Evolutionary conservation across 2,329 filamentous ascomycete genomes (phyloP).

Genomic region (Venturia oleaginea): DNA sequence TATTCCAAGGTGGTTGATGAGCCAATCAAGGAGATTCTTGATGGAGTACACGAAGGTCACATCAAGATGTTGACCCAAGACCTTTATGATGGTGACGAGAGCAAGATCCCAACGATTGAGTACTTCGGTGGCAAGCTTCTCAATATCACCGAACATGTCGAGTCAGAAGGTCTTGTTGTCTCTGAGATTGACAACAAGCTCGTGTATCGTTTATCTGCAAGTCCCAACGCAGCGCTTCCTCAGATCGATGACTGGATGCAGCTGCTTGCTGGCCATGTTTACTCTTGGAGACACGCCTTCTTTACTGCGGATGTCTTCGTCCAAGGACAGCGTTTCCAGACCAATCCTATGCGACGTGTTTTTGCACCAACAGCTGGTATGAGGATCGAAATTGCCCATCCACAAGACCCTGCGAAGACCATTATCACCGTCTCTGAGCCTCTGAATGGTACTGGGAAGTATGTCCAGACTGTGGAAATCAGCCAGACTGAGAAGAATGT

Average conservation of each 20-base stretch:
- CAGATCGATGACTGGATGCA: conserved; percentile 76
- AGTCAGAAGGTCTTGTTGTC: conserved; percentile 78
- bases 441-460: conserved; percentile 65
- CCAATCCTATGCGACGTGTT: conserved; percentile 87
- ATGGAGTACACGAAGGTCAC: conserved; percentile 80
- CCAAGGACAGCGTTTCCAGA: conserved; percentile 94
- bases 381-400: conserved; percentile 77
- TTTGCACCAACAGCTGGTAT: conserved; percentile 80
- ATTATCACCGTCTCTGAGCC: conserved; percentile 82
- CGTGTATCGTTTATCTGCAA: conserved; percentile 72
- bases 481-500: conserved; percentile 59
- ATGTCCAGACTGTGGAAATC: conserved; percentile 81
- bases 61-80: conserved; percentile 73
- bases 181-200: conserved; percentile 71
- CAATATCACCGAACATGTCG: conserved; percentile 58
- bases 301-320: conserved; percentile 91
- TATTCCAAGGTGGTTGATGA: conserved; percentile 87
- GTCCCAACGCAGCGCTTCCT: conserved; percentile 65
- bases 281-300: conserved; percentile 91
- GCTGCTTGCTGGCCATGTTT: conserved; percentile 72
- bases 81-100: conserved; percentile 65
- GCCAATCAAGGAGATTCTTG: conserved; percentile 89
- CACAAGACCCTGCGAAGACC: conserved; percentile 74
- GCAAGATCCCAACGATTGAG: conserved; percentile 73
- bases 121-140: conserved; percentile 90